Percentiles rank a stretch among this genome's conserved stretches.
Evolutionary conservation across 495 filamentous ascomycete genomes (phyloP).

Genomic region (Lineolata rhizophorae): DNA sequence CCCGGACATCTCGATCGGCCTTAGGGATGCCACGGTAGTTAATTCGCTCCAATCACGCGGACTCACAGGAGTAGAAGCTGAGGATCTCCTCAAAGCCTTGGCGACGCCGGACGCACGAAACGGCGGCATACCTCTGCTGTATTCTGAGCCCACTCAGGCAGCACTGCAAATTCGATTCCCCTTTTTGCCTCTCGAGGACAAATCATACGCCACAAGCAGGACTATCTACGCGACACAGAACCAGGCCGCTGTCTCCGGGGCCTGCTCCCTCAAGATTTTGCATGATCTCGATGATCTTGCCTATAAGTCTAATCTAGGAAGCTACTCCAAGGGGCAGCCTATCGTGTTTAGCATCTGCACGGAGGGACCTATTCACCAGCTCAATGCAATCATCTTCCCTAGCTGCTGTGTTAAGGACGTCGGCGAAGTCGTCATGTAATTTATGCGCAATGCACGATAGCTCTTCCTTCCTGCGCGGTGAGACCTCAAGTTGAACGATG

Average conservation of each 20-base stretch:
- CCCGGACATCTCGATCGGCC: conserved; percentile 7
- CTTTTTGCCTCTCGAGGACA: conserved; percentile 7
- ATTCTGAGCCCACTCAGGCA: not conserved
- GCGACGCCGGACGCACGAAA: no score
- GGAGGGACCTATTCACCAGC: conserved; percentile 10
- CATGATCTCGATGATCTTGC: not conserved
- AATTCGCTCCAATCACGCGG: not conserved
- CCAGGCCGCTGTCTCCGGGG: conserved; percentile 14
- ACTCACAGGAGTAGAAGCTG: not conserved
- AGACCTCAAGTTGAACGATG: no score
- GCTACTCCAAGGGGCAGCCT: no score
- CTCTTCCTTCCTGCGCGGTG: no score
- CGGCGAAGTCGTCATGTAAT: no score
- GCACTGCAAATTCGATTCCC: not conserved
- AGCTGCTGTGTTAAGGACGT: no score
- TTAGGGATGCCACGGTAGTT: conserved; percentile 3
- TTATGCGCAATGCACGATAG: no score
- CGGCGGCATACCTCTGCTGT: no score
- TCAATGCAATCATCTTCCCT: no score
- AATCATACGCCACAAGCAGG: conserved; percentile 9
- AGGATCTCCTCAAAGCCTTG: no score
- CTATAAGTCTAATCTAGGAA: not conserved
- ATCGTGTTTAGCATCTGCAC: conserved; percentile 11
- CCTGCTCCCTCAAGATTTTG: conserved; percentile 10
- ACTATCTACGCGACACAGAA: conserved; percentile 9